phyloP scores from a whole-genome alignment of 768 basidiomycete species.

The Tephrocybe sp. region DNA sequence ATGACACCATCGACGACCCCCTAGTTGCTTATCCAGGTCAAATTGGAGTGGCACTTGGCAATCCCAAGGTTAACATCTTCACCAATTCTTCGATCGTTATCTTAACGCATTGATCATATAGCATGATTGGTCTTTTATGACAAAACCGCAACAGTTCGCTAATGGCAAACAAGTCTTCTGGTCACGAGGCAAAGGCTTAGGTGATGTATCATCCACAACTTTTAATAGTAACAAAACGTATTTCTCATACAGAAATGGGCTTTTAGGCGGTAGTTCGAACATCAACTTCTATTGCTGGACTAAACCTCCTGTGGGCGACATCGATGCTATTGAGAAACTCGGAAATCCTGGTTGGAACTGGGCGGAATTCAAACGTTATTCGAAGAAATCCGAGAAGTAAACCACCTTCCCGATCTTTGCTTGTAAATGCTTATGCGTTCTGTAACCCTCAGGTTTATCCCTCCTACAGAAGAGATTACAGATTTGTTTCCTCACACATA shows the following conservation, averaged over 20 bases:
- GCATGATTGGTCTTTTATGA: constrained; percentile 35
- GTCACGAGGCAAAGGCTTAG: constrained; percentile 30
- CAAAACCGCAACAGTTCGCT: constrained; percentile 24
- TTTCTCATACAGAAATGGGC: not conserved
- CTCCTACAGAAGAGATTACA: constrained; percentile 22
- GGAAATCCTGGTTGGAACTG: constrained; percentile 58
- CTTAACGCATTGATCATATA: not conserved
- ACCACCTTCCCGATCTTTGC: constrained; percentile 2
- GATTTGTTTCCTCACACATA: constrained; percentile 27
- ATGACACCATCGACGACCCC: constrained; percentile 29
- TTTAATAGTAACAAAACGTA: too few species aligned
- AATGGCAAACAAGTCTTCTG: constrained; percentile 24
- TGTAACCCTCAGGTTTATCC: constrained; percentile 22
- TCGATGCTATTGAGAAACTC: constrained; percentile 39
- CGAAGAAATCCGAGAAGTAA: constrained; percentile 35
- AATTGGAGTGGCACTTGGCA: constrained; percentile 23
- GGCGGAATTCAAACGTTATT: constrained; percentile 37
- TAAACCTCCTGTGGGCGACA: constrained; percentile 26
- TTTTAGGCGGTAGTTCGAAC: constrained; percentile 38
- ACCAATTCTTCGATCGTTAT: not conserved
- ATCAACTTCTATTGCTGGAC: constrained; percentile 40
- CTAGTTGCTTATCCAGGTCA: constrained; percentile 31
- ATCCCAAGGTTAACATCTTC: constrained; percentile 22
- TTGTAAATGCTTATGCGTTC: not conserved
- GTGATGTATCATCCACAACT: constrained; percentile 15